A percentile compares a stretch with the other conserved stretches of the same genome.
Conservation (phyloP, 768 basidiomycete genomes). For the Boletus huronensis region DNA sequence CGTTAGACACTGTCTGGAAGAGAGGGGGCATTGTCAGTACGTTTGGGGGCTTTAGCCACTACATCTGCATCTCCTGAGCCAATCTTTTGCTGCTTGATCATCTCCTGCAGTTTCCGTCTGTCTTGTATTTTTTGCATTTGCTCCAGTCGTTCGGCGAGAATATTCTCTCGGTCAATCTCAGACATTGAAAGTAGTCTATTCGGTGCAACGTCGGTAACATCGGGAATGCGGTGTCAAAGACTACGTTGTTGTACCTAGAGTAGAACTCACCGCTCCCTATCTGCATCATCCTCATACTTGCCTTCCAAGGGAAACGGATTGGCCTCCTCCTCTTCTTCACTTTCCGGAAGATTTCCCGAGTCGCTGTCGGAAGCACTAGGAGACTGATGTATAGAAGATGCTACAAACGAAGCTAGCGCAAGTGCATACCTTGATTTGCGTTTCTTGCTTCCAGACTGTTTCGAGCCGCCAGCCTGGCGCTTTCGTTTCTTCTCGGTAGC, state of each 20-base stretch:
- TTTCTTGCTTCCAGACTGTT: slow-evolving; percentile 53
- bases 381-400: slow-evolving; percentile 1
- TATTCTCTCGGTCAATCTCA: slow-evolving; percentile 87
- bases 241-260: slow-evolving; percentile 24
- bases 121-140: slow-evolving; percentile 75
- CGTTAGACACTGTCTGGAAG: slow-evolving; percentile 6
- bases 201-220: slow-evolving; percentile 5
- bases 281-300: slow-evolving; percentile 82
- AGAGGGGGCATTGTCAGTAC: slow-evolving; percentile 39
- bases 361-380: slow-evolving; percentile 39
- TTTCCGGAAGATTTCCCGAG: slow-evolving; percentile 58
- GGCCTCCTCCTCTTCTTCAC: slow-evolving; percentile 49
- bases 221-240: slow-evolving; percentile 23
- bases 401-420: slow-evolving; percentile 1
- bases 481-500: slow-evolving; percentile 66
- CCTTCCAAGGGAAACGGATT: slow-evolving; percentile 90
- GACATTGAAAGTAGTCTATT: slow-evolving; percentile 72
- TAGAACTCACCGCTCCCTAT: slow-evolving; percentile 69
- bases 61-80: slow-evolving; percentile 49
- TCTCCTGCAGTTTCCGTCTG: slow-evolving; percentile 64
- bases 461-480: slow-evolving; percentile 45
- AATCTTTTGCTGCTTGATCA: slow-evolving; percentile 64
- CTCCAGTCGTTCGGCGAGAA: slow-evolving; percentile 76
- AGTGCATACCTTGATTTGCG: slow-evolving; percentile 66
- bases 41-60: slow-evolving; percentile 73